Percentiles rank a stretch among this genome's conserved stretches.
Conservation (phyloP, 768 basidiomycete species). For the Suillus hirtellus region DNA sequence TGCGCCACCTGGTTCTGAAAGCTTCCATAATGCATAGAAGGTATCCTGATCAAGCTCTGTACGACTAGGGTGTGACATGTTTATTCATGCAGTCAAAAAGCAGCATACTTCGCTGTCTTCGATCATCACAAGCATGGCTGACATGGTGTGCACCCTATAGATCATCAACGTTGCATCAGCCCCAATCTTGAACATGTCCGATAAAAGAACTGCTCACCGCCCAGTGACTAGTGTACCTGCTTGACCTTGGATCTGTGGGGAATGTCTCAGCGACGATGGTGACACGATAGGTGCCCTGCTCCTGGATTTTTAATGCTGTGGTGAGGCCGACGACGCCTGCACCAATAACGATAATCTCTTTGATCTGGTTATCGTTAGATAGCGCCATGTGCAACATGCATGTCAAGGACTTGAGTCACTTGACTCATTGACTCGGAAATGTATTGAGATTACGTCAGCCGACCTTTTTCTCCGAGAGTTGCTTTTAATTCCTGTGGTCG, state of each 20-base stretch:
- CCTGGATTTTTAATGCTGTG: constrained; percentile 70
- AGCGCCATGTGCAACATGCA: neutral
- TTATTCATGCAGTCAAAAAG: neutral
- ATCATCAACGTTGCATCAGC: neutral
- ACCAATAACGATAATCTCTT: constrained; percentile 40
- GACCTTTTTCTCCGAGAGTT: constrained; percentile 13
- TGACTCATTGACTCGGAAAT: neutral
- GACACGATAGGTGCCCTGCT: constrained; percentile 60
- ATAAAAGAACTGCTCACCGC: constrained; percentile 50
- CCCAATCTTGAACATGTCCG: neutral
- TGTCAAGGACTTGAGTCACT: neutral
- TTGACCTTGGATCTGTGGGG: constrained; percentile 72
- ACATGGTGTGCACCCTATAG: constrained; percentile 80
- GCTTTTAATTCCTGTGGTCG: constrained; percentile 2
- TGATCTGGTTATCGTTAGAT: constrained; percentile 11
- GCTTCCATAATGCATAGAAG: constrained; percentile 72
- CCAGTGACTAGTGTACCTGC: constrained; percentile 80
- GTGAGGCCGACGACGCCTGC: constrained; percentile 77
- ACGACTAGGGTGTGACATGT: constrained; percentile 1
- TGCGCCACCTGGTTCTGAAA: constrained; percentile 58
- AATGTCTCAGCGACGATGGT: constrained; percentile 70
- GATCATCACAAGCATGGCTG: constrained; percentile 52
- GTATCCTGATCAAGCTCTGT: constrained; percentile 71
- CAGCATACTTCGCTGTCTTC: constrained; percentile 54
- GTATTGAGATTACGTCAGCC: constrained; percentile 14